Evolutionary conservation across 345 rosid species (phyloP), one percentile per base, ranked within the genome.

Genomic region (Eucalyptus camaldulensis): DNA sequence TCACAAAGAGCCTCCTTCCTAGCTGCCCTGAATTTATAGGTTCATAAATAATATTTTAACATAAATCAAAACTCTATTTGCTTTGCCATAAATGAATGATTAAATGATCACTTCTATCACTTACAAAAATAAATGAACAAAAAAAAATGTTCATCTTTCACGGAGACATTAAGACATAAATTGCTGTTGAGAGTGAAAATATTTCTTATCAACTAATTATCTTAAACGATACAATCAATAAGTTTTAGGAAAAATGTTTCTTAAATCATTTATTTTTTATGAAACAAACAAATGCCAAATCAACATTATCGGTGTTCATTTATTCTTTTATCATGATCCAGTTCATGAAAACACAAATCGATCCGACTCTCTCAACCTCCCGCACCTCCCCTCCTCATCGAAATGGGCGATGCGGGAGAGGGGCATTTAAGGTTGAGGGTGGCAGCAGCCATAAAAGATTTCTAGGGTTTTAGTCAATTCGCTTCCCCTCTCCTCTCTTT

Each of bases 201-300:
- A 56, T 24, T 24, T 56, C 3, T 56, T 2, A 56, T 56, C 0
- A 12, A 24, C 21, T 56, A 56, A 56, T 24, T 10, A 24, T 56
- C 62, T 56, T 56, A 24, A 56, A 1, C 13, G 29, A 56, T 53
- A 53, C 58, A 53, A 53, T 53, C 5, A 1, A 53, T 3, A 53
- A 53, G 0, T 53, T 53, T 53, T 53, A 53, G 24, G 0, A 53
- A 53, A 53, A 19, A 19, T 19, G 0, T 3, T 53, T 1, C 19
- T 53, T 8, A 19, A 19, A 53, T 19, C 2, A 53, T 53, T 53
- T 53, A 53, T 53, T 19, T 53, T 53, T 2, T 53, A 19, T 53
- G 58, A 53, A 53, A 53, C 5, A 53, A 53, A 60, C 8, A 65
- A 65, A 65, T 6, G 37, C 37, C 62, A 65, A 65, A 65, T 65